Evolutionary conservation across 1,284 basidiomycete genomes (phyloP).

Genomic region (Rhodotorula sp.): DNA sequence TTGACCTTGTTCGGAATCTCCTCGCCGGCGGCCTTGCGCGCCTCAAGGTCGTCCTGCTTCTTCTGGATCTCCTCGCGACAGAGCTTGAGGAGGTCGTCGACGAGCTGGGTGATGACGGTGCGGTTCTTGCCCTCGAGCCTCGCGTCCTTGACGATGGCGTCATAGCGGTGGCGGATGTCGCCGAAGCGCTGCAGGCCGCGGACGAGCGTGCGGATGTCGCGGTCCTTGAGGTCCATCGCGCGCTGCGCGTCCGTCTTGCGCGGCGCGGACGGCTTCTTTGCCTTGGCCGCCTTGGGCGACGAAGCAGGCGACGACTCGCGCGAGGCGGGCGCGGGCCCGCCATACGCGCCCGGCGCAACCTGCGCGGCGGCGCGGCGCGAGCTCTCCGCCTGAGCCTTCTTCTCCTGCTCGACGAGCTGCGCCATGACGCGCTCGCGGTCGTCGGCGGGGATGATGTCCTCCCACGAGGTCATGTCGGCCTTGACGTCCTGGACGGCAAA

Average conservation of each 20-base stretch:
- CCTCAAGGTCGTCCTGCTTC: constrained; percentile 76
- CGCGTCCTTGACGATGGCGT: constrained; percentile 88
- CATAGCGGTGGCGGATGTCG: constrained; percentile 91
- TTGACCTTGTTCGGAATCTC: constrained; percentile 63
- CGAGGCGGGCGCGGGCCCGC: constrained; percentile 72
- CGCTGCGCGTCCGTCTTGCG: constrained; percentile 78
- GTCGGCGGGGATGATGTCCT: constrained; percentile 95
- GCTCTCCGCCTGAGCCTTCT: constrained; percentile 61
- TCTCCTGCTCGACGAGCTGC: constrained; percentile 56
- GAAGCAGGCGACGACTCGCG: constrained; percentile 56
- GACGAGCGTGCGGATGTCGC: constrained; percentile 93
- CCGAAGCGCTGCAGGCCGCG: constrained; percentile 97
- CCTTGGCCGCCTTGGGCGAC: constrained; percentile 23
- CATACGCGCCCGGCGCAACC: constrained; percentile 67
- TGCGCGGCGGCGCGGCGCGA: constrained; percentile 78
- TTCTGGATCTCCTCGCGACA: constrained; percentile 82
- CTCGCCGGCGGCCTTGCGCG: constrained; percentile 76
- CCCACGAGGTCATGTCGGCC: constrained; percentile 92
- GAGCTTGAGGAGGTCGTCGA: constrained; percentile 87
- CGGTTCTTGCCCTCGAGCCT: constrained; percentile 94
- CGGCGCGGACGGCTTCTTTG: constrained; percentile 45
- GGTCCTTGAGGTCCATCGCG: constrained; percentile 93
- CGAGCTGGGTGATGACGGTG: constrained; percentile 83
- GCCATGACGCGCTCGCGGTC: constrained; percentile 72
- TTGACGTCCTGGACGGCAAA: constrained; percentile 98